Percentiles rank a stretch among this genome's conserved stretches.
These are phyloP conservation scores for Amaranthus hypochondriacus DNA, from an alignment of 148 eudicot genomes.

Conservation along the genomic window DNA sequence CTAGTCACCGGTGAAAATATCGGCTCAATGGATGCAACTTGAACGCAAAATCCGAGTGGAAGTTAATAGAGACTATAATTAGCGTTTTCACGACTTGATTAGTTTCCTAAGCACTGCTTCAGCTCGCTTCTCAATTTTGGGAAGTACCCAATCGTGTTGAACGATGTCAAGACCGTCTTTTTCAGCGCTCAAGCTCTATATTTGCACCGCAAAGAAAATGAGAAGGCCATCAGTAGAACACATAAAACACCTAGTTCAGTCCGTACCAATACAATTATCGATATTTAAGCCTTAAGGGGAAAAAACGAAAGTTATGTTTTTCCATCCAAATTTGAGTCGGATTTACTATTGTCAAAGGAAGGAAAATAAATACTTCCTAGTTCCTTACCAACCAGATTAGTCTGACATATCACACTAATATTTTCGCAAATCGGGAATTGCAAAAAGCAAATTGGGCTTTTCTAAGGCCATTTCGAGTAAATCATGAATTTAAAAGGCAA, in stretches of 20 bases:
- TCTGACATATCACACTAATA: too few species aligned
- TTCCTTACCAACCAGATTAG: too few species aligned
- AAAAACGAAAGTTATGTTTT: too few species aligned
- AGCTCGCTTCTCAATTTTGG: slow-evolving; percentile 94
- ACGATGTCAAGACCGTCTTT: slow-evolving; percentile 78
- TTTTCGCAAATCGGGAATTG: too few species aligned
- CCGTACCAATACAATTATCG: slow-evolving; percentile 1
- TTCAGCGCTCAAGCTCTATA: slow-evolving; percentile 90
- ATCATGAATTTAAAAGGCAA: too few species aligned
- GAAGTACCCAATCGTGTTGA: slow-evolving; percentile 88
- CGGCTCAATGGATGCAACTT: background rate
- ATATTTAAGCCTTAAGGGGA: too few species aligned
- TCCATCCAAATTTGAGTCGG: too few species aligned
- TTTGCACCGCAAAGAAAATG: slow-evolving; percentile 6
- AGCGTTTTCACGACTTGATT: slow-evolving; percentile 24
- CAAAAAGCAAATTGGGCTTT: too few species aligned
- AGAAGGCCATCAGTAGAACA: slow-evolving; percentile 1
- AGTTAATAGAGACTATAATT: background rate
- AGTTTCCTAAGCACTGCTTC: slow-evolving; percentile 79
- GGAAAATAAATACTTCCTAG: too few species aligned
- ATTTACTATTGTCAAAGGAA: too few species aligned
- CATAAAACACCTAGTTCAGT: background rate
- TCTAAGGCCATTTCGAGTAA: too few species aligned
- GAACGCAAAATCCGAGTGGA: background rate
- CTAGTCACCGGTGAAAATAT: background rate